Base-by-base conservation (phyloP, 164 flowering plant genomes). In the Annona cherimola region DNA sequence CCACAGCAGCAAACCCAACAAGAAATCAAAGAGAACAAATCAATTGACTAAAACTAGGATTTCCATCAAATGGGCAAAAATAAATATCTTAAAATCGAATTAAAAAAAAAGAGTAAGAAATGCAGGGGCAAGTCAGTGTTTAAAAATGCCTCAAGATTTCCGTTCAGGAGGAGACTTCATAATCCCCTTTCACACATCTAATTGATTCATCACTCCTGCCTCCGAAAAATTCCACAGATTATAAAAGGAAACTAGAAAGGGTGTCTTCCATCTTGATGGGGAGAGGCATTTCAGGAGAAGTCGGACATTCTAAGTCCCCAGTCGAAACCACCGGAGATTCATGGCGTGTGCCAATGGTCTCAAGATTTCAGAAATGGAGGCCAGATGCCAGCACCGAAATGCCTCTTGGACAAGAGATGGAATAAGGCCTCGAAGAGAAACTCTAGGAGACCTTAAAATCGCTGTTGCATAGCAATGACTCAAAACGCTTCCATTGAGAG, bases 381-480 rank as follows among this genome's bases (percentile, higher is more conserved):
- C 16, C 7, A 67, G 6, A 7, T 50, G 50, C 16, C 69, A 67
- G 14, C 35, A 45, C 6, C 35, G 43, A 69, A 55, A 39, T 69
- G 59, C 20, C 39, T 20, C 66, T n/a, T 40, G 19, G 2, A 12
- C 14, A 61, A 60, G 6, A 61, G 43, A 8, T 4, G 74, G 20
- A 71, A 46, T 44, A 20, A 44, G 39, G 66, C 19, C 20, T 18
- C 42, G 11, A 66, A 43, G 59, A 63, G 41, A 40, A 71, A 71
- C 40, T 63, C 59, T 19, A 3, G 35, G 43, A 35, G 46, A 20
- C 74, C 67, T 20, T 42, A 12, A 39, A 7, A 44, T 62, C 64
- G 20, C 44, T 71, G 39, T 71, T 5, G 68, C 74, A 43, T 66
- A 71, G 46, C 74, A 62, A 71, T 71, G 74, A 71, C 68, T 71